Evolutionary conservation across 2,329 filamentous ascomycete genomes (phyloP).

Genomic region (Thermothelomyces thermophilus): DNA sequence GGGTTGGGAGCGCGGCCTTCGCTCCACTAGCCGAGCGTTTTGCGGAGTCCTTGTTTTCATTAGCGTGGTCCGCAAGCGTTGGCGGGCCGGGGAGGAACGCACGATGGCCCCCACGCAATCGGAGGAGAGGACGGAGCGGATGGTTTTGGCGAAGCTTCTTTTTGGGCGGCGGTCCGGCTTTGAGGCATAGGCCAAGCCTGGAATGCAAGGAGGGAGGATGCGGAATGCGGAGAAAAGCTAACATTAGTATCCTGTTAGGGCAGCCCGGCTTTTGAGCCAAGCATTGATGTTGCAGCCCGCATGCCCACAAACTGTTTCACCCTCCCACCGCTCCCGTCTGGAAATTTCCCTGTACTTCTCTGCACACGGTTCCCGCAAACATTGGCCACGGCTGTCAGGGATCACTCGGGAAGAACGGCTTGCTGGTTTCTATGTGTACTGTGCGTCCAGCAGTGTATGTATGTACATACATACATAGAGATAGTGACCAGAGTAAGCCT

Average conservation of each 20-base stretch:
- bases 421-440: background rate
- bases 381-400: slow-evolving; percentile 6
- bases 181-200: slow-evolving; percentile 9
- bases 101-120: slow-evolving; percentile 16
- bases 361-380: slow-evolving; percentile 16
- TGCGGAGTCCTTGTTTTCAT: no score
- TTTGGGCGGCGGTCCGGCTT: background rate
- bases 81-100: slow-evolving; percentile 3
- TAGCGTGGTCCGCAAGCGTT: no score
- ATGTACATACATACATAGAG: background rate
- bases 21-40: no score
- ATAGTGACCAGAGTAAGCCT: background rate
- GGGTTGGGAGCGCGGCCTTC: background rate
- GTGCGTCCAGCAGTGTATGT: background rate
- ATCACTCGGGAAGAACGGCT: slow-evolving; percentile 2
- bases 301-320: slow-evolving; percentile 13
- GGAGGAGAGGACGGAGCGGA: slow-evolving; percentile 1
- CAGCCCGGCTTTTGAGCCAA: slow-evolving; percentile 19
- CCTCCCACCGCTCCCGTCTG: slow-evolving; percentile 11
- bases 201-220: no score
- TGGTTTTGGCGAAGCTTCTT: background rate
- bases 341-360: background rate
- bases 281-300: slow-evolving; percentile 10
- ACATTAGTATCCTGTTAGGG: slow-evolving; percentile 12
- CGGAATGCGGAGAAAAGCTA: slow-evolving; percentile 19